These are phyloP conservation scores for Xylariaceae sp. DNA, from an alignment of 2,329 filamentous ascomycete genomes.

Conservation along the genomic window DNA sequence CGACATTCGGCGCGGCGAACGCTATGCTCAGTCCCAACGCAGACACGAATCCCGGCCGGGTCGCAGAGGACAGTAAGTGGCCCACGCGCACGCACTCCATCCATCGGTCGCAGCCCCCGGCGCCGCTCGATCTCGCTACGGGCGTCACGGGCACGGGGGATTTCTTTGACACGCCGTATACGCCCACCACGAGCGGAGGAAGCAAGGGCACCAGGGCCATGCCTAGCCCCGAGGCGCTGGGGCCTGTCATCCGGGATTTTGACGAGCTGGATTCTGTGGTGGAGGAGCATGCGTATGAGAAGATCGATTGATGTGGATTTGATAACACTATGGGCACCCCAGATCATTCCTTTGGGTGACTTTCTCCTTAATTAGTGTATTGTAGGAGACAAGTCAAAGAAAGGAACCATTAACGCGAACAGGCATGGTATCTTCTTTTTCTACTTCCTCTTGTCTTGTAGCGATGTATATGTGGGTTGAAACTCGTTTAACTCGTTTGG, in stretches of 20 bases:
- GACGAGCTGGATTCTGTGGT: constrained; percentile 39
- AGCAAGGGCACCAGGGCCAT: constrained; percentile 22
- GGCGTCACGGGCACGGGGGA: constrained; percentile 28
- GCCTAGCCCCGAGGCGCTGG: constrained; percentile 27
- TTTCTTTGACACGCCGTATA: constrained; percentile 26
- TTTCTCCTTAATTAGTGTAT: too few species aligned
- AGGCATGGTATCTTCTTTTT: background rate
- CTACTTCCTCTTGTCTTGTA: too few species aligned
- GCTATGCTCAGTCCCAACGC: background rate
- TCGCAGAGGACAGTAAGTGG: constrained; percentile 24
- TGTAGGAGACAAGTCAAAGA: too few species aligned
- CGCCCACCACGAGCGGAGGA: constrained; percentile 11
- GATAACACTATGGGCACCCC: background rate
- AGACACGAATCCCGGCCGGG: constrained; percentile 2
- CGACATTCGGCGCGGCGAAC: constrained; percentile 27
- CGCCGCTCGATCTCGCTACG: constrained; percentile 30
- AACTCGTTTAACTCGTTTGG: too few species aligned
- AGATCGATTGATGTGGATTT: too few species aligned
- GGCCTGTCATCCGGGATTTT: constrained; percentile 38
- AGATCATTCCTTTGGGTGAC: too few species aligned
- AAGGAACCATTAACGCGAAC: too few species aligned
- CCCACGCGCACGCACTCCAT: constrained; percentile 30
- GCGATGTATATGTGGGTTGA: too few species aligned
- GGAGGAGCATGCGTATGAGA: constrained; percentile 30
- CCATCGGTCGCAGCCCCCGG: constrained; percentile 27